phyloP scores from a whole-genome alignment of 495 filamentous ascomycete genomes.

The Oleoguttula mirabilis region DNA sequence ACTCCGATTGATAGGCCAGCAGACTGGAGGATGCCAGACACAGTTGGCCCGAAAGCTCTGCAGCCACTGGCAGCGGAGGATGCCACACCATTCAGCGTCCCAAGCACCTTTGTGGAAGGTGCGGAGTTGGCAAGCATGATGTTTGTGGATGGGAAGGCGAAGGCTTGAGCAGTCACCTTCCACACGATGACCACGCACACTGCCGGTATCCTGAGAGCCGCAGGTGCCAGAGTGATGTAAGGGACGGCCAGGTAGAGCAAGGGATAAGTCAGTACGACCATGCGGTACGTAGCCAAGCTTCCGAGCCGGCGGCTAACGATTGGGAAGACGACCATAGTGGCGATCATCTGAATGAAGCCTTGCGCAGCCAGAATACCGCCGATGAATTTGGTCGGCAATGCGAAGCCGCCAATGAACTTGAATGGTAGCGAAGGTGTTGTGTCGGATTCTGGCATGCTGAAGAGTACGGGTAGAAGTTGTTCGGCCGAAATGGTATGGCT shows the following conservation, averaged over 20 bases:
- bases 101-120: constrained; percentile 66
- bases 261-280: constrained; percentile 72
- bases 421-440: constrained; percentile 55
- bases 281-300: constrained; percentile 63
- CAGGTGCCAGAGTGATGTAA: constrained; percentile 76
- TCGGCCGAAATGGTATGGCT: constrained; percentile 91
- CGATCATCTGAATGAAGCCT: constrained; percentile 76
- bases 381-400: constrained; percentile 65
- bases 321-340: constrained; percentile 74
- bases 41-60: constrained; percentile 74
- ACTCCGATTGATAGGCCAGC: constrained; percentile 66
- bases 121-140: constrained; percentile 79
- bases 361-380: constrained; percentile 80
- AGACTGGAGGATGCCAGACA: constrained; percentile 76
- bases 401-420: constrained; percentile 80
- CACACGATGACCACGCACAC: constrained; percentile 65
- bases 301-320: constrained; percentile 59
- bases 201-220: constrained; percentile 53
- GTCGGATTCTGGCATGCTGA: constrained; percentile 58
- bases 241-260: constrained; percentile 76
- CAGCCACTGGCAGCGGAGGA: constrained; percentile 80
- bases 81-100: constrained; percentile 84
- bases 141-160: constrained; percentile 75
- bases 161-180: constrained; percentile 77
- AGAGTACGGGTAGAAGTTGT: constrained; percentile 80